Conservation (phyloP, 192 early-diverging fungal genomes). For the Anaeromyces robustus region DNA sequence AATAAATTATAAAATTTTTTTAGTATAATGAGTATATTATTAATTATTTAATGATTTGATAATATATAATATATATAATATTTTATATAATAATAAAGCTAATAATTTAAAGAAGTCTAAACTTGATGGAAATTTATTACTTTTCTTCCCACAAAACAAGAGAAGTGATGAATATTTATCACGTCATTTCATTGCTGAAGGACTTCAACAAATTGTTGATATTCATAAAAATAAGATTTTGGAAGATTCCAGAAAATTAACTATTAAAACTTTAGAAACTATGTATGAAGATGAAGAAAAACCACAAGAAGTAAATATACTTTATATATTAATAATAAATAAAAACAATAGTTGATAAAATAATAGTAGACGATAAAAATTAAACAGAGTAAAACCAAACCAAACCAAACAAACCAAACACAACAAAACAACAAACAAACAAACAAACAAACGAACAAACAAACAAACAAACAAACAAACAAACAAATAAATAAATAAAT, state of each 20-base stretch:
- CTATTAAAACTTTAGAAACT: slow-evolving; percentile 37
- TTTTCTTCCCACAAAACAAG: slow-evolving; percentile 87
- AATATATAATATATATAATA: too few relatives aligned
- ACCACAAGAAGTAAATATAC: slow-evolving; percentile 29
- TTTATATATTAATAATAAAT: background rate
- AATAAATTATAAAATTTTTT: too few relatives aligned
- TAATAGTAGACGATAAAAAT: too few relatives aligned
- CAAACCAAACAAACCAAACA: too few relatives aligned
- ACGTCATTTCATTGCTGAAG: slow-evolving; percentile 84
- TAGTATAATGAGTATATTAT: too few relatives aligned
- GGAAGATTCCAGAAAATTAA: slow-evolving; percentile 42
- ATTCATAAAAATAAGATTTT: slow-evolving; percentile 62
- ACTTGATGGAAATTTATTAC: slow-evolving; percentile 56
- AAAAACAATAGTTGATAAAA: too few relatives aligned
- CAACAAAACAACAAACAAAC: too few relatives aligned
- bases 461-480: too few relatives aligned
- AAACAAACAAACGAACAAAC: too few relatives aligned
- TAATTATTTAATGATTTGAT: too few relatives aligned
- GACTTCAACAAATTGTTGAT: slow-evolving; percentile 72
- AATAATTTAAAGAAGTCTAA: slow-evolving; percentile 48
- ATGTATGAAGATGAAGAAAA: slow-evolving; percentile 41
- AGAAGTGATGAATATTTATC: slow-evolving; percentile 73
- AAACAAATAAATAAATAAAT: too few relatives aligned
- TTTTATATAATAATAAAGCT: slow-evolving; percentile 6
- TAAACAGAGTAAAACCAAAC: too few relatives aligned